Conservation (phyloP, 176 grass and related monocot genomes). For the Juncus effusus region DNA sequence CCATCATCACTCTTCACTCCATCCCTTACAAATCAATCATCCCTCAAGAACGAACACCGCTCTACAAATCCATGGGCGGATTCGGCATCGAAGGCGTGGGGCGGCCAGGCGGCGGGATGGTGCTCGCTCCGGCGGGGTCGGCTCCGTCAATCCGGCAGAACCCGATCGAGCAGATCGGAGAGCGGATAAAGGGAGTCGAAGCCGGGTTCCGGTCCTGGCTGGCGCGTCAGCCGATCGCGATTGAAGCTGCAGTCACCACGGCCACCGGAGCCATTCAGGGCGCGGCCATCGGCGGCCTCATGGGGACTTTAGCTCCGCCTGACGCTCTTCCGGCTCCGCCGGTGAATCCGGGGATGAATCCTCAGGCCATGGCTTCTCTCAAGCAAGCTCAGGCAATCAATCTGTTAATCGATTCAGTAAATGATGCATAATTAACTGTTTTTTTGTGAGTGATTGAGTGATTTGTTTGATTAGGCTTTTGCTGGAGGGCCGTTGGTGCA, state of each 20-base stretch:
- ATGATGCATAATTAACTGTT: not conserved
- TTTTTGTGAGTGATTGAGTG: not conserved
- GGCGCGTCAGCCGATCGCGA: conserved; percentile 56
- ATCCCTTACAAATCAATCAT: not conserved
- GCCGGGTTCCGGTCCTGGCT: conserved; percentile 58
- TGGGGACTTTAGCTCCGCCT: conserved; percentile 63
- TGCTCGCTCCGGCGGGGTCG: conserved; percentile 29
- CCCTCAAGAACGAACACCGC: not conserved
- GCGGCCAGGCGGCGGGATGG: conserved; percentile 38
- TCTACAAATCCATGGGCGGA: not conserved
- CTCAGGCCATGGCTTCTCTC: conserved; percentile 53
- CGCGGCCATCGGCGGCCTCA: conserved; percentile 63
- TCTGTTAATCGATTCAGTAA: not conserved
- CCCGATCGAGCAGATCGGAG: conserved; percentile 48
- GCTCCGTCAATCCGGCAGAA: conserved; percentile 36
- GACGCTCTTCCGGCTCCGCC: conserved; percentile 31
- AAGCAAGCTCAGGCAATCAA: conserved; percentile 64
- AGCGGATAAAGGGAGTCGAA: conserved; percentile 57
- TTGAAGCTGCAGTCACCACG: conserved; percentile 70
- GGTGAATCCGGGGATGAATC: conserved; percentile 39
- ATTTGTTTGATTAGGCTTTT: conserved; percentile 58
- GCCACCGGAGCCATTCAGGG: conserved; percentile 69
- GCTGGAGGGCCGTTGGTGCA: conserved; percentile 85
- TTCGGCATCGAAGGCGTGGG: conserved; percentile 34
- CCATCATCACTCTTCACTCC: not conserved